phyloP scores from a whole-genome alignment of 257 asterid species.

The Phtheirospermum japonicum region DNA sequence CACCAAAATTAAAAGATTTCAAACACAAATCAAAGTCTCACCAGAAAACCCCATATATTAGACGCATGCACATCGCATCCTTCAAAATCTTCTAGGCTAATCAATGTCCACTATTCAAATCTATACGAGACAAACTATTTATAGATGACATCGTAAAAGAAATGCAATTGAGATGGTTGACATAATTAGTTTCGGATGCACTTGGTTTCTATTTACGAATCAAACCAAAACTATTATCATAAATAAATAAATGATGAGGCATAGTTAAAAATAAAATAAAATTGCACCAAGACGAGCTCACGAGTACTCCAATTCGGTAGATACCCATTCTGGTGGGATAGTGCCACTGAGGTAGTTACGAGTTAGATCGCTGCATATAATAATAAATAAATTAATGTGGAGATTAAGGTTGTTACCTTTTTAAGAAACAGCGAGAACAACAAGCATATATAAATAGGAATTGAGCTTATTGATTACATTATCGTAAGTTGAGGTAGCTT shows the following conservation, averaged over 20 bases:
- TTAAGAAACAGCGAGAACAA: not conserved
- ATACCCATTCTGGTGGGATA: slow-evolving; percentile 64
- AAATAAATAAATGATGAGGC: too few relatives aligned
- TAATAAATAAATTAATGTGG: too few relatives aligned
- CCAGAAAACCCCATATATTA: slow-evolving; percentile 12
- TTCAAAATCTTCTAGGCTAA: too few relatives aligned
- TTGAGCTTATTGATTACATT: slow-evolving; percentile 31
- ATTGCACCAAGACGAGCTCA: slow-evolving; percentile 38
- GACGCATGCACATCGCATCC: slow-evolving; percentile 7
- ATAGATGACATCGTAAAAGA: not conserved
- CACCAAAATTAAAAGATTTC: slow-evolving; percentile 9
- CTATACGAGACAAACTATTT: too few relatives aligned
- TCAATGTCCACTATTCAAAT: too few relatives aligned
- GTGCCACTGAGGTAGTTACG: slow-evolving; percentile 60
- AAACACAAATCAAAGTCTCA: not conserved
- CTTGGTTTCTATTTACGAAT: too few relatives aligned
- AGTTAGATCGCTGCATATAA: slow-evolving; percentile 42
- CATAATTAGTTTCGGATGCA: too few relatives aligned
- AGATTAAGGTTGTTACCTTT: too few relatives aligned
- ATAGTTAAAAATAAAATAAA: too few relatives aligned
- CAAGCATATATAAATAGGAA: not conserved
- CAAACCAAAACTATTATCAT: too few relatives aligned
- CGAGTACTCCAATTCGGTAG: slow-evolving; percentile 40
- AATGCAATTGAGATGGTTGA: not conserved
- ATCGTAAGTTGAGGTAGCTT: slow-evolving; percentile 46